Percentiles rank a stretch among this genome's conserved stretches.
phyloP scores from a whole-genome alignment of 441 rosid genomes.

The Syzygium syzygioides region DNA sequence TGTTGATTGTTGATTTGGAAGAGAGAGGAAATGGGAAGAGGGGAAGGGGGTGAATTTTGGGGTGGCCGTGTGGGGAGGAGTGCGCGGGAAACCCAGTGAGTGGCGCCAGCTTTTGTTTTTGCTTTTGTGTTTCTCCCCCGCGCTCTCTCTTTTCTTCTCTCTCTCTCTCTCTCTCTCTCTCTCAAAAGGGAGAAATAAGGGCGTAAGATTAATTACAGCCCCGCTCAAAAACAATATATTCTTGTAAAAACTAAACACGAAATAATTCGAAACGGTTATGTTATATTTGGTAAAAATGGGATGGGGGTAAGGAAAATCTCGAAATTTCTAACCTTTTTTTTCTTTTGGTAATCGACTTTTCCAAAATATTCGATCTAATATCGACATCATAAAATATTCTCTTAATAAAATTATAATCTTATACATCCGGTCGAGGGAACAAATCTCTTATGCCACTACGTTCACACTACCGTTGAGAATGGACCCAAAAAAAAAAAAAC shows the following conservation, averaged over 20 bases:
- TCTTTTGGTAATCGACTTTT: background rate
- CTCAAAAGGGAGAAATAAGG: background rate
- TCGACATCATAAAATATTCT: background rate
- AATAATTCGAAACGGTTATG: too few species aligned
- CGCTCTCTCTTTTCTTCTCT: background rate
- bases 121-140: background rate
- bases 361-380: background rate
- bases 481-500: background rate
- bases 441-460: background rate
- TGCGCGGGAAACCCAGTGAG: background rate
- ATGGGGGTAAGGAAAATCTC: background rate
- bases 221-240: too few species aligned
- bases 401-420: background rate
- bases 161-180: background rate
- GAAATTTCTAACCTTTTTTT: background rate
- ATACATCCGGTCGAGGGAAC: background rate
- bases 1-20: too few species aligned
- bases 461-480: background rate
- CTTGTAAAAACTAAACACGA: too few species aligned
- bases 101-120: background rate
- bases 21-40: background rate
- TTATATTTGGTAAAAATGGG: background rate
- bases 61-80: too few species aligned
- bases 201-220: too few species aligned
- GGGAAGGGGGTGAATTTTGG: background rate